Evolutionary conservation across 1,284 basidiomycete species (phyloP), one percentile per base, ranked within the genome.

Genomic region (Trichosporon asahii): DNA sequence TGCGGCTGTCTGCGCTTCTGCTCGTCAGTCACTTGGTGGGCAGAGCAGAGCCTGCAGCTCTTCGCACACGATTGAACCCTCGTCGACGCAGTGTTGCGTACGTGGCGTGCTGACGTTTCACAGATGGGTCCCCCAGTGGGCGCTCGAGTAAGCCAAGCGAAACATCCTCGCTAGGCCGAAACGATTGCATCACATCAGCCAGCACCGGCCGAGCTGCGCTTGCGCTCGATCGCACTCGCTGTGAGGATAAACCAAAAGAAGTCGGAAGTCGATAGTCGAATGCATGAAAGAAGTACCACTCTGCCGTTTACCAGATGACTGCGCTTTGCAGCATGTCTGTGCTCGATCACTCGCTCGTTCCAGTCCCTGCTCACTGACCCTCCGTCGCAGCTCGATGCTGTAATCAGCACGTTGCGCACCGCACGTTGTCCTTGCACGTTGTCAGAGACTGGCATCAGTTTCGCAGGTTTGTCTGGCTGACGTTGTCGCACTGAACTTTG

Each of bases 121-220:
- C 60, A 64, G 63, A 37, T 64, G 63, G 63, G 31, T 64, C 5
- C 63, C 63, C 25, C 9, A 64, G 63, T 64, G 63, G 63, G 63
- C 63, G n/a, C 27, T 27, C 23, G 63, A 64, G 63, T 37, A 64
- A 18, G 18, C 8, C 57, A 33, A 33, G 31, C 31, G n/a, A 33
- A 33, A 33, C 7, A 33, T 33, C 31, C 31, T 21, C 5, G 27
- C 57, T 31, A 31, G 27, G 18, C 25, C 25, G 9, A n/a, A 9
- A 31, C 14, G 55, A 27, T 29, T 12, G 15, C 29, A 31, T 27
- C 27, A 27, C 29, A 31, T 27, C 27, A 14, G 55, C 55, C 55
- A 15, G 27, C 23, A 1, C 23, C 25, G 14, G 31, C 11, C 14
- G 27, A 12, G 27, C 55, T 46, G 44, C 44, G 18, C 15, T 53